Evolutionary conservation across 345 rosid species (phyloP).

Genomic region (Balakata baccata): DNA sequence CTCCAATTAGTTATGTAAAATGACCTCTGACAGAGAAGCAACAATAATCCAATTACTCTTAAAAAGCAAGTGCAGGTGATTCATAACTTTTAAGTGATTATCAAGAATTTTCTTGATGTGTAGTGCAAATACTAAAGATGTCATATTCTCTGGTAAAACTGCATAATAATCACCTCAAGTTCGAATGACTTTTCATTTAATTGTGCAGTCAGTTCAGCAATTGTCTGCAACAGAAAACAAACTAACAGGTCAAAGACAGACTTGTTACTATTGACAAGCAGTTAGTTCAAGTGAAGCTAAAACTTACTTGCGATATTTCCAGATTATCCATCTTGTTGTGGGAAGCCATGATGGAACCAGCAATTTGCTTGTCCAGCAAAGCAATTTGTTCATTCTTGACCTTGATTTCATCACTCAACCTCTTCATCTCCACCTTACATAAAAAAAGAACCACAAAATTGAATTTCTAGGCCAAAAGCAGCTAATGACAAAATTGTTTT

Average conservation of each 20-base stretch:
- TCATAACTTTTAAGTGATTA: background rate
- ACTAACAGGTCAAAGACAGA: conserved; percentile 21
- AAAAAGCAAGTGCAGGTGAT: conserved; percentile 1
- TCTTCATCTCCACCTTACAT: conserved; percentile 69
- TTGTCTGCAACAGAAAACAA: conserved; percentile 47
- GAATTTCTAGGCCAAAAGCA: conserved; percentile 18
- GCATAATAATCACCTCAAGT: conserved; percentile 65
- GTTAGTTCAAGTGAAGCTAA: conserved; percentile 10
- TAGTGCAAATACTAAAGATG: conserved; percentile 7
- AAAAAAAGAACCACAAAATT: conserved; percentile 24
- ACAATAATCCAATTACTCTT: background rate
- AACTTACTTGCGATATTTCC: conserved; percentile 66
- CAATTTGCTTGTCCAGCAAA: conserved; percentile 73
- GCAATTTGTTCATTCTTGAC: conserved; percentile 72
- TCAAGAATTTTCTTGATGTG: background rate
- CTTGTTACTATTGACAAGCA: conserved; percentile 13
- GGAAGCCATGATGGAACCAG: conserved; percentile 55
- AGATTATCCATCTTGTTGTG: conserved; percentile 53
- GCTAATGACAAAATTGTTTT: conserved; percentile 14
- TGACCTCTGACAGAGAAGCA: background rate
- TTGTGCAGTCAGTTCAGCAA: conserved; percentile 72
- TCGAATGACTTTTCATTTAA: conserved; percentile 90
- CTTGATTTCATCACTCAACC: conserved; percentile 64
- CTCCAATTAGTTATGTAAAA: background rate
- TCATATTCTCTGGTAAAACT: conserved; percentile 3